These are phyloP conservation scores for Alternaria infectoria DNA, from an alignment of 2,329 filamentous ascomycete genomes.

Conservation along the genomic window DNA sequence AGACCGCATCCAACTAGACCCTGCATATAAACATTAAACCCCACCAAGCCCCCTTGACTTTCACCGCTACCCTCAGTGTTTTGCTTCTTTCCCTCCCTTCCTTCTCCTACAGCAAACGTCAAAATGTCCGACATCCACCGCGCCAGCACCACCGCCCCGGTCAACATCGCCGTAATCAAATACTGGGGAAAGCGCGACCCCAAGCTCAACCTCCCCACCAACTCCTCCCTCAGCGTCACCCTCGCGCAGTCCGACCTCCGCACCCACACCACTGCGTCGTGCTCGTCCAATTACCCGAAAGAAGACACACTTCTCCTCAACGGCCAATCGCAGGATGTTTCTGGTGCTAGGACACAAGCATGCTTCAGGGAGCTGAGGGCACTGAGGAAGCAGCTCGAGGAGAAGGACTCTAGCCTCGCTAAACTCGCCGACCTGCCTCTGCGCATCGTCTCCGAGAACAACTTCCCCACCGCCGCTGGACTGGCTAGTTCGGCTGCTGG, in stretches of 20 bases:
- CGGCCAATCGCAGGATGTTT: conserved; percentile 79
- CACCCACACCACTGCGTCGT: conserved; percentile 94
- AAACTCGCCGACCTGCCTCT: conserved; percentile 79
- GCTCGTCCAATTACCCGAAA: conserved; percentile 72
- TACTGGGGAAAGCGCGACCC: conserved; percentile 98
- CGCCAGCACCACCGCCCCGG: conserved; percentile 93
- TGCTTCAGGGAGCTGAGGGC: conserved; percentile 87
- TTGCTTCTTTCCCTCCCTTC: not conserved
- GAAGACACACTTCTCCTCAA: conserved; percentile 83
- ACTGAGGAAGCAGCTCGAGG: conserved; percentile 78
- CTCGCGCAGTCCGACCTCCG: conserved; percentile 92
- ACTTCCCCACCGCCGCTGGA: conserved; percentile 97
- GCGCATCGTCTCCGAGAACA: conserved; percentile 93
- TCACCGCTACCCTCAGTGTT: conserved; percentile 1
- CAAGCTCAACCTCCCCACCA: conserved; percentile 94
- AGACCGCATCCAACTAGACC: conserved; percentile 22
- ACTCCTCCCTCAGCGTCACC: conserved; percentile 96
- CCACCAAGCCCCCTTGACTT: conserved; percentile 20
- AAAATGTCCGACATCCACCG: conserved; percentile 71
- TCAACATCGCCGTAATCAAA: conserved; percentile 98
- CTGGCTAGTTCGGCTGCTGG: conserved; percentile 72
- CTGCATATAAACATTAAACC: conserved; percentile 40
- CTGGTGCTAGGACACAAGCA: conserved; percentile 88
- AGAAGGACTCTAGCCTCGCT: conserved; percentile 73
- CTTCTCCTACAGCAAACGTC: not conserved